Percentiles rank a stretch among this genome's conserved stretches.
Evolutionary conservation across 176 grass and related monocot genomes (phyloP).

Genomic region (Phoenix dactylifera): DNA sequence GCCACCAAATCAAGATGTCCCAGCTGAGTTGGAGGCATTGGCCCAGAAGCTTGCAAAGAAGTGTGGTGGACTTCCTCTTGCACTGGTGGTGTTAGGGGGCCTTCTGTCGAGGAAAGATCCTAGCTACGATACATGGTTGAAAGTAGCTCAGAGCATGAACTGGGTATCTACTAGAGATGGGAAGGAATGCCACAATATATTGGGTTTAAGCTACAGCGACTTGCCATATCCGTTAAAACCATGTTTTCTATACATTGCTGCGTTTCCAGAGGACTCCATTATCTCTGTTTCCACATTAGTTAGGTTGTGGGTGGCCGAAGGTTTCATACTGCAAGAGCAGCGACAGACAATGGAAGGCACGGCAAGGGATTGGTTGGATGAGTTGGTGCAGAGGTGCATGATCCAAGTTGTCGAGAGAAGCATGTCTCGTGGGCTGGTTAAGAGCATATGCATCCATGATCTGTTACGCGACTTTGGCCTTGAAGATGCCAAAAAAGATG

Average conservation of each 20-base stretch:
- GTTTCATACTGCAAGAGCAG: not conserved
- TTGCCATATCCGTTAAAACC: slow-evolving; percentile 13
- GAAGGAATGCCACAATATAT: not conserved
- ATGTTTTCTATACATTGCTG: not conserved
- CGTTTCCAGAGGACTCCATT: no score
- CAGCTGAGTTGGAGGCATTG: not conserved
- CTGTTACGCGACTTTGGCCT: no score
- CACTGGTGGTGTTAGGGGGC: slow-evolving; percentile 10
- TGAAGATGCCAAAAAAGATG: no score
- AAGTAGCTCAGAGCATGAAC: not conserved
- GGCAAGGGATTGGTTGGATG: no score
- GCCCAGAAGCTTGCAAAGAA: slow-evolving; percentile 1
- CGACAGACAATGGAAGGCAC: no score
- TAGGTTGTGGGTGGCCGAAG: no score
- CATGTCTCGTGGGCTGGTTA: no score
- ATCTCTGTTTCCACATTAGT: no score
- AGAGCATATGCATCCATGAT: no score
- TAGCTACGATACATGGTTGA: not conserved
- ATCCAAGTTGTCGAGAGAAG: no score
- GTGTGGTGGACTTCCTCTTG: slow-evolving; percentile 11
- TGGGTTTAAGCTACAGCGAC: slow-evolving; percentile 12
- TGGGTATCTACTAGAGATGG: not conserved
- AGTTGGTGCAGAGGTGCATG: no score
- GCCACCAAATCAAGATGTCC: not conserved
- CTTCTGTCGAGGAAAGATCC: not conserved